Base-by-base conservation (phyloP, 2,329 filamentous ascomycete genomes). In the Trichoderma sp. region DNA sequence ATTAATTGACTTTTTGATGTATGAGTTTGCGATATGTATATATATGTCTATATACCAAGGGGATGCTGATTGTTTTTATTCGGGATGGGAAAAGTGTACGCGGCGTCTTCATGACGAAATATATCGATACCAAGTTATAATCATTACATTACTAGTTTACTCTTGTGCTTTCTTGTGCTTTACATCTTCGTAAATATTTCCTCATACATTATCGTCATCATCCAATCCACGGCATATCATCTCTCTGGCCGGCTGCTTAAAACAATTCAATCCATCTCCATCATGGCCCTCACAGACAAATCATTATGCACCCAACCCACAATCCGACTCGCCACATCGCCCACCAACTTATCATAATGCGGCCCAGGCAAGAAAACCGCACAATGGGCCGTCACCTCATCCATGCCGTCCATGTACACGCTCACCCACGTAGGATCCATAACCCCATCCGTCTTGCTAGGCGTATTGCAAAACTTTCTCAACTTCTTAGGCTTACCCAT, bases 371-470 rank as follows among this genome's bases (percentile, higher is more conserved):
- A 90, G 85, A 97, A 98, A 69, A 98, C 85, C 0, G 93, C 92
- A 77, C 94, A 96, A 82, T 97, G 95, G 11, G 95, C 95, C 7
- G 91, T 92, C 1, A 97, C 93, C 83, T 97, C 94, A 81, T 97
- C 95, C 76, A 97, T 91, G 71, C 91, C 92, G 75, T 93, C 89
- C 93, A 98, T 97, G 80, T 91, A 92, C 3, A 98, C 89, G 62
- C 92, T 88, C 1, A 95, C 86, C 95, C 95, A 98, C 18, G 92
- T 90, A 5, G 89, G 85, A 81, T 97, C 94, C 60, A 87, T 85
- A 76, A 87, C 85, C 7, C 91, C 91, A 71, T 87, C 82, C 12
- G 83, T 85, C 75, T 86, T 87, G 24, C 86, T 84, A 0, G 93
- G 94, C 3, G 96, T 84, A 79, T 92, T 91, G 84, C 95, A 97